These are phyloP conservation scores for Umbelopsis vinacea DNA, from an alignment of 192 early-diverging fungal genomes.

Conservation along the genomic window DNA sequence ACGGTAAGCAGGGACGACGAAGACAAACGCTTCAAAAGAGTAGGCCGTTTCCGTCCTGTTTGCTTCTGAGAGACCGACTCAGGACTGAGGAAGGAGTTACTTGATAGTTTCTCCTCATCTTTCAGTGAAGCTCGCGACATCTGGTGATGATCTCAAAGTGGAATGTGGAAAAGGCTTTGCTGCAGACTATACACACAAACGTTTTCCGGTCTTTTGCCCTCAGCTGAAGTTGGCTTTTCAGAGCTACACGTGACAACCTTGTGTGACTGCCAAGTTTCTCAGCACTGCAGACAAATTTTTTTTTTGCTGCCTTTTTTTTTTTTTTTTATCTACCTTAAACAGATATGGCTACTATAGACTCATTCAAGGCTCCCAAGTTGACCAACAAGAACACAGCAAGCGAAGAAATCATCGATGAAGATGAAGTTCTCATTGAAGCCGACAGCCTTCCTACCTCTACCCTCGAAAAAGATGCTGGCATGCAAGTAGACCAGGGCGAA, in stretches of 20 bases:
- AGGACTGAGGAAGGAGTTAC: slow-evolving; percentile 7
- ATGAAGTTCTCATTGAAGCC: slow-evolving; percentile 68
- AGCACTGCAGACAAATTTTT: background rate
- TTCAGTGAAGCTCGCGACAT: slow-evolving; percentile 15
- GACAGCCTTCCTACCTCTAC: slow-evolving; percentile 53
- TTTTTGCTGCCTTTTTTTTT: slow-evolving; percentile 29
- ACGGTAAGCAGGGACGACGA: background rate
- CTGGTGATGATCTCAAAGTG: slow-evolving; percentile 10
- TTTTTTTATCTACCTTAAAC: slow-evolving; percentile 15
- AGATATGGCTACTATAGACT: slow-evolving; percentile 34
- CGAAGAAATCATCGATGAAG: slow-evolving; percentile 45
- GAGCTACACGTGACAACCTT: background rate
- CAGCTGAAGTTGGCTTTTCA: background rate
- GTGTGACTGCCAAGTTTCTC: background rate
- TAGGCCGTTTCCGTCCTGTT: background rate
- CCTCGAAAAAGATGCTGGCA: slow-evolving; percentile 30
- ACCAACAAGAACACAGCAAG: slow-evolving; percentile 40
- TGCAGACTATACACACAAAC: background rate
- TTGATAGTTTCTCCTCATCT: slow-evolving; percentile 13
- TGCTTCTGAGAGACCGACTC: background rate
- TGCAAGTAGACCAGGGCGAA: slow-evolving; percentile 45
- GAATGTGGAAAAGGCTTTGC: background rate
- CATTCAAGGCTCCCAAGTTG: slow-evolving; percentile 39
- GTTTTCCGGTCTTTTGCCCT: background rate
- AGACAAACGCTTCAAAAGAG: slow-evolving; percentile 8